phyloP scores from a whole-genome alignment of 768 basidiomycete genomes.

The Termitomyces sp. region DNA sequence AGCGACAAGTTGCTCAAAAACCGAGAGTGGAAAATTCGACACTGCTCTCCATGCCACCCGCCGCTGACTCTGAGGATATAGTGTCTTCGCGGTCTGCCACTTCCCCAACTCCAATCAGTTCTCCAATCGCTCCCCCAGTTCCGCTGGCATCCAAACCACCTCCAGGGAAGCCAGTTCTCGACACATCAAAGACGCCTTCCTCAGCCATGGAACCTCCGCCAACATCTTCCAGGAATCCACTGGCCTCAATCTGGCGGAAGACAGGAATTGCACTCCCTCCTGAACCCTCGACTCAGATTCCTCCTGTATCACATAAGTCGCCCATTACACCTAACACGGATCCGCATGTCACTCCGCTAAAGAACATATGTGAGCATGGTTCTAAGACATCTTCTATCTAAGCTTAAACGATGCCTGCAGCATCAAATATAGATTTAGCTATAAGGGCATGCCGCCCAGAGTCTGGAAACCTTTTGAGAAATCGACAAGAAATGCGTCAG shows the following conservation, averaged over 20 bases:
- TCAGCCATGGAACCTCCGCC: background rate
- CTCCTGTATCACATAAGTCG: slow-evolving; percentile 6
- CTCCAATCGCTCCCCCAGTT: slow-evolving; percentile 1
- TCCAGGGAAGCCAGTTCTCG: background rate
- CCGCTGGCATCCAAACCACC: slow-evolving; percentile 6
- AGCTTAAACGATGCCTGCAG: slow-evolving; percentile 24
- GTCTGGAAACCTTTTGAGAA: slow-evolving; percentile 52
- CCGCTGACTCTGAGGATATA: background rate
- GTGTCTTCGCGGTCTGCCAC: background rate
- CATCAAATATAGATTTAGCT: slow-evolving; percentile 65
- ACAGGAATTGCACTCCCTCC: slow-evolving; percentile 2
- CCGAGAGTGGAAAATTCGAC: slow-evolving; percentile 27
- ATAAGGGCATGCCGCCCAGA: slow-evolving; percentile 71
- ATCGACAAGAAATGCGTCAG: slow-evolving; percentile 61
- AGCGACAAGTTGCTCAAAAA: slow-evolving; percentile 49
- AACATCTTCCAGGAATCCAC: slow-evolving; percentile 8
- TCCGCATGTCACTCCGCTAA: slow-evolving; percentile 29
- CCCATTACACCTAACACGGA: slow-evolving; percentile 10
- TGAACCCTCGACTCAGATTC: slow-evolving; percentile 11
- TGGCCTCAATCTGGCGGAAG: slow-evolving; percentile 5
- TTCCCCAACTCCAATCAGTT: slow-evolving; percentile 8
- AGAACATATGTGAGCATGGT: slow-evolving; percentile 34
- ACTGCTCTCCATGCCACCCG: slow-evolving; percentile 21
- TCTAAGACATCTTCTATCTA: background rate
- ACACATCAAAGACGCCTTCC: background rate